phyloP scores from a whole-genome alignment of 805 yeast genomes.

The Saccharomycopsis sp. region DNA sequence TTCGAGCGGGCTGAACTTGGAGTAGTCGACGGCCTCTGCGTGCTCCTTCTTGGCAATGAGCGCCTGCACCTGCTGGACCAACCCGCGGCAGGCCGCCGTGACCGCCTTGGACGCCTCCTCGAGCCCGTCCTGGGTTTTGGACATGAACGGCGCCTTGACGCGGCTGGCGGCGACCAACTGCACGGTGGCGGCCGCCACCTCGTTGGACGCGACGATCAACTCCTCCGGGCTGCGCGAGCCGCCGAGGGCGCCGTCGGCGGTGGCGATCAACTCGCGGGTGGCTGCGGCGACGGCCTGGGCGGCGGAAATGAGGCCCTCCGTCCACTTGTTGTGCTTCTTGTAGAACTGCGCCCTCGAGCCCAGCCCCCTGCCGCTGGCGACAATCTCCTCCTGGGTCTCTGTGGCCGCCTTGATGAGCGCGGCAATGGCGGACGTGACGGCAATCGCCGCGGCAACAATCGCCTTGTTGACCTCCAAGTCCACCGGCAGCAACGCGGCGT shows the following conservation, averaged over 20 bases:
- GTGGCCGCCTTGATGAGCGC: conserved; percentile 68
- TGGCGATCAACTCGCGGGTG: conserved; percentile 70
- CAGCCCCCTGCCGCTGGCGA: conserved; percentile 58
- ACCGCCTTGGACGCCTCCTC: conserved; percentile 67
- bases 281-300: conserved; percentile 81
- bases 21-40: conserved; percentile 51
- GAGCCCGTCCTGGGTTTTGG: conserved; percentile 67
- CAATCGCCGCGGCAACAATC: conserved; percentile 68
- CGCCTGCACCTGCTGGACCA: conserved; percentile 64
- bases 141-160: conserved; percentile 71
- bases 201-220: conserved; percentile 83
- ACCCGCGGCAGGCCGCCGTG: conserved; percentile 63
- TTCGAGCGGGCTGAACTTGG: conserved; percentile 65
- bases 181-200: conserved; percentile 87
- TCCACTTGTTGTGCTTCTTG: conserved; percentile 85
- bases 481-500: conserved; percentile 45
- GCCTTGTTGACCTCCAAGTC: conserved; percentile 71
- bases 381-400: conserved; percentile 77
- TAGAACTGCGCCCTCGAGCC: conserved; percentile 68
- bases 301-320: conserved; percentile 87
- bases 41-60: conserved; percentile 36
- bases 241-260: conserved; percentile 79
- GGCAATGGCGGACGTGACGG: conserved; percentile 73
- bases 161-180: conserved; percentile 89
- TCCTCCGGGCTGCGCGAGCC: conserved; percentile 67